phyloP scores from a whole-genome alignment of 2,329 filamentous ascomycete species.

The Acrocalymma vagum region DNA sequence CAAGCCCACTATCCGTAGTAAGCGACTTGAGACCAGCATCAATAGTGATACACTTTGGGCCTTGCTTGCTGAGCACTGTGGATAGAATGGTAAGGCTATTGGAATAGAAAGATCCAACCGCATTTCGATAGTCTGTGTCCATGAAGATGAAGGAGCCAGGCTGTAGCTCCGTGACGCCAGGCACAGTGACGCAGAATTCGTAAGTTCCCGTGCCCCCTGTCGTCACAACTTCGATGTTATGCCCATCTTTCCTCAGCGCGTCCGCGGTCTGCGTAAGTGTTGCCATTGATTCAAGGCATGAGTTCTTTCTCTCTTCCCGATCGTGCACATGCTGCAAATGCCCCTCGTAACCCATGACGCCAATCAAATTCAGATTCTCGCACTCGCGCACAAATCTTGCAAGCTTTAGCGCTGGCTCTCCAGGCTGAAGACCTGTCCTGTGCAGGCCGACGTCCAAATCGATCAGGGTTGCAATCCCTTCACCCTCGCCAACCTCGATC shows the following conservation, averaged over 20 bases:
- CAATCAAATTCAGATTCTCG: constrained; percentile 54
- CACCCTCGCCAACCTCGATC: no score
- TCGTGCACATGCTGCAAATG: constrained; percentile 62
- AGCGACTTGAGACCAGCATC: constrained; percentile 61
- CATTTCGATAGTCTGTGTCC: constrained; percentile 65
- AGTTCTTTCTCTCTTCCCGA: constrained; percentile 49
- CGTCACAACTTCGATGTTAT: constrained; percentile 59
- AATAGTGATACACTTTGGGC: constrained; percentile 55
- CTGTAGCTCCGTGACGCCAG: constrained; percentile 63
- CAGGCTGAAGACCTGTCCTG: constrained; percentile 58
- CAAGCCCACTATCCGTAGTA: constrained; percentile 61
- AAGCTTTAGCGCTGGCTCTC: constrained; percentile 50
- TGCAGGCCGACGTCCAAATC: constrained; percentile 62
- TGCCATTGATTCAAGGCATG: constrained; percentile 58
- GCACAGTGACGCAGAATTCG: constrained; percentile 61
- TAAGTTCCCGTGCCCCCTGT: constrained; percentile 63
- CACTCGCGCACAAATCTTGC: constrained; percentile 49
- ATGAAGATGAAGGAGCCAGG: constrained; percentile 66
- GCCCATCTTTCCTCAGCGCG: constrained; percentile 51
- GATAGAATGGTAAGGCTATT: constrained; percentile 60
- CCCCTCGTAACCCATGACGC: constrained; percentile 63
- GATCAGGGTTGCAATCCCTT: constrained; percentile 53
- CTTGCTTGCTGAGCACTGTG: constrained; percentile 60
- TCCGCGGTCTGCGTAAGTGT: constrained; percentile 55
- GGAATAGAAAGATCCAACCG: constrained; percentile 58